Base-by-base conservation (phyloP, 2,329 filamentous ascomycete genomes). In the Colletotrichum cereale region DNA sequence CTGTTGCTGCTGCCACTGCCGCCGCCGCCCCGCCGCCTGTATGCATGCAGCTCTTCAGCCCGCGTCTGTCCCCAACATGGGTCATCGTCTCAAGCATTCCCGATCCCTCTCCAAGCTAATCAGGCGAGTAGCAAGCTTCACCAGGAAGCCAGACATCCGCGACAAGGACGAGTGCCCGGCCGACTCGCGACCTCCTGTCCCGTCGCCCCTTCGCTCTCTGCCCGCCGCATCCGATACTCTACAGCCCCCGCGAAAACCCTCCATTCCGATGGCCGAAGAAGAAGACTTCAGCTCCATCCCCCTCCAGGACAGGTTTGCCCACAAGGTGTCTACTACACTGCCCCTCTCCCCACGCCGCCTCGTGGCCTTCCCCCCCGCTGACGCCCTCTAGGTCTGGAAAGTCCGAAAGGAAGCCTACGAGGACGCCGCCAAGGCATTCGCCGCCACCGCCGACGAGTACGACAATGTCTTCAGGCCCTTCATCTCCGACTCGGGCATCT, bases 351-450 rank as follows among this genome's bases (percentile, higher is more conserved):
- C 26, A 47, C 56, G 38, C 24, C 16, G 52, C 26, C 52, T 34
- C 24, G 31, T 31, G 44, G 26, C 36, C 52, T 47, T 34, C 50
- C 52, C 48, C 34, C 50, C 42, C 38, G 48, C 73, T 75, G 64
- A 76, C 62, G 71, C 70, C 60, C 67, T 38, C 2, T 63, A 93
- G 92, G 90, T 93, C 78, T 99, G 96, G 96, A 99, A 99, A 88
- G 95, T 97, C 52, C 90, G 96, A 78, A 99, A 99, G 84, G 91
- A 90, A 79, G 96, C 91, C 64, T 99, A 98, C 80, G 96, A 99
- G 86, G 94, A 96, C 75, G 95, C 94, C 26, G 90, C 92, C 50
- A 95, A 96, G 81, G 89, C 92, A 75, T 98, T 99, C 81, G 92
- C 95, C 79, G 86, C 89, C 70, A 94, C 95, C 7, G 91, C 94